These are phyloP conservation scores for Ceraceosorus bombacis DNA, from an alignment of 1,284 basidiomycete species.

Conservation along the genomic window DNA sequence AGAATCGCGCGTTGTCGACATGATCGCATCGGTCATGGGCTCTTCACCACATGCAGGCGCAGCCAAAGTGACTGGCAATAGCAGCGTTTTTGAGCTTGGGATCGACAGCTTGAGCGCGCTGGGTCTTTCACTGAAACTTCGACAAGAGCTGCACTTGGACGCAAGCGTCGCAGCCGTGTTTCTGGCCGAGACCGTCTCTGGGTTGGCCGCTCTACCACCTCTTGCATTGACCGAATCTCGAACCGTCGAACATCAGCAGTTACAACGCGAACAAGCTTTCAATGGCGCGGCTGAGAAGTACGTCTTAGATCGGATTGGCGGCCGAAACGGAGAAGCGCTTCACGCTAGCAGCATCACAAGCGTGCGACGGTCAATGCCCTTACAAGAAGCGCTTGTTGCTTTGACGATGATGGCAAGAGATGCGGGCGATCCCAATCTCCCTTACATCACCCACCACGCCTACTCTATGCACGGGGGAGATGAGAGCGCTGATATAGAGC, in stretches of 20 bases:
- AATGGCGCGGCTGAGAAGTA: too few species aligned
- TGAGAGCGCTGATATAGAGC: background rate
- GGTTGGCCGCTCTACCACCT: background rate
- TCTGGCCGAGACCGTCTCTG: constrained; percentile 2
- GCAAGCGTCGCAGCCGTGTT: constrained; percentile 2
- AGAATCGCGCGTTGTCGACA: too few species aligned
- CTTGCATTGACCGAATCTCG: background rate
- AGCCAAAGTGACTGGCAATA: too few species aligned
- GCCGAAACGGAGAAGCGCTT: too few species aligned
- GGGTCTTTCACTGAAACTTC: constrained; percentile 1
- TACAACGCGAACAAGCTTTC: too few species aligned
- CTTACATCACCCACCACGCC: constrained; percentile 1
- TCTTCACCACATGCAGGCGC: too few species aligned
- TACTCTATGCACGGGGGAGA: too few species aligned
- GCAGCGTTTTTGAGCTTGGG: constrained; percentile 11
- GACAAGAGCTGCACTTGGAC: constrained; percentile 1
- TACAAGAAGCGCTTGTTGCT: constrained; percentile 31
- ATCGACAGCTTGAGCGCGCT: constrained; percentile 10
- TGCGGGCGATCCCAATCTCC: background rate
- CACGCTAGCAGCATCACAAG: too few species aligned
- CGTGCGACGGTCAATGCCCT: constrained; percentile 17
- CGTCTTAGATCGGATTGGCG: too few species aligned
- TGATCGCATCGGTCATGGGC: too few species aligned
- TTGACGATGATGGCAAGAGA: constrained; percentile 6
- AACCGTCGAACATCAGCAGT: too few species aligned